Evolutionary conservation across 2,329 filamentous ascomycete species (phyloP), one percentile per base, ranked within the genome.

Genomic region (Fusarium sp.): DNA sequence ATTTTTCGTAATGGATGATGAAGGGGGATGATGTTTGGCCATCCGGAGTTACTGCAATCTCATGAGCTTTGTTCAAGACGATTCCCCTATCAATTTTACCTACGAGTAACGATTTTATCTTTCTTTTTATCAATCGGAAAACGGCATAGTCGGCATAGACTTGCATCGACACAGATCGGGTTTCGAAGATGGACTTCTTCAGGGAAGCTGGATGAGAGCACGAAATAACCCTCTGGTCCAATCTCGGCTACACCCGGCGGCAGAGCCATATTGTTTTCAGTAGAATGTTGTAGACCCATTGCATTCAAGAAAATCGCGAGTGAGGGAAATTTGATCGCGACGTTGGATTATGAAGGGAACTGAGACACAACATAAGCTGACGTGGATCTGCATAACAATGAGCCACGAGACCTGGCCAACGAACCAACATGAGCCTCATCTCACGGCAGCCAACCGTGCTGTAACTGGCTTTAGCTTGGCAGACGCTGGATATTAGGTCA

Each of bases 351-450:
- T 31, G 34, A 31, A 17, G 28, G 22, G 4, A 18, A 3, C n/a
- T 39, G 3, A 63, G 51, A 56, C 31, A 44, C 58, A 63, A 63
- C 31, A 44, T 64, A 63, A 63, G 43, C 61, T 64, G 33, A 50
- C 20, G 22, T 40, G n/a, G 43, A 33, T 28, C 26, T 9, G 58
- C 14, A 36, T 7, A 31, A 15, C 6, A 36, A 28, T 58, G 36
- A 57, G 48, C 50, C 26, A 24, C 5, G 2, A 7, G 34, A 13
- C 24, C 31, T 18, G 31, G 14, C 34, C 5, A 15, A 9, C 13
- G 13, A 36, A 36, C 15, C 20, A 6, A n/a, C 7, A 45, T 6
- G 28, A 31, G 28, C 28, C 28, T 31, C 28, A 31, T 31, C 28
- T 31, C 28, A 31, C 28, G 28, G 28, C 28, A 31, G 28, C 28